phyloP scores from a whole-genome alignment of 1,139 yeast species.

The Blastobotrys niveus region DNA sequence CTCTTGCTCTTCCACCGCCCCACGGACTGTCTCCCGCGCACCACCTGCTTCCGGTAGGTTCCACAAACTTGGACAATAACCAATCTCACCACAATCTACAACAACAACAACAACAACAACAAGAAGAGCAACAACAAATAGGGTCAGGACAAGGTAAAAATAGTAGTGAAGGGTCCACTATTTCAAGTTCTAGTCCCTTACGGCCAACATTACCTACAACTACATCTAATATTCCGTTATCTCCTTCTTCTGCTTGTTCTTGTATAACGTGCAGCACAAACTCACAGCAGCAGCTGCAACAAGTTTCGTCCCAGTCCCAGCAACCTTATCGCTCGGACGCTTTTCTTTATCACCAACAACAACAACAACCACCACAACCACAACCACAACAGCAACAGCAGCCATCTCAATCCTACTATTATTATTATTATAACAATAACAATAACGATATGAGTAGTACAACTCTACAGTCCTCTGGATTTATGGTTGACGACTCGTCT shows the following conservation, averaged over 20 bases:
- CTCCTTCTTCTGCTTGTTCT: slow-evolving; percentile 18
- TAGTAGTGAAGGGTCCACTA: slow-evolving; percentile 36
- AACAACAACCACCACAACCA: background rate
- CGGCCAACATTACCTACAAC: slow-evolving; percentile 45
- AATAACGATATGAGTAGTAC: slow-evolving; percentile 1
- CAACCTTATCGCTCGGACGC: background rate
- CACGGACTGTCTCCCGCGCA: no score
- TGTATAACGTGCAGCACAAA: background rate
- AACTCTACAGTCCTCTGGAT: background rate
- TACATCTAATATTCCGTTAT: slow-evolving; percentile 35
- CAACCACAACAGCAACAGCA: slow-evolving; percentile 1
- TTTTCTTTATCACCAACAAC: background rate
- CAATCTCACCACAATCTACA: background rate
- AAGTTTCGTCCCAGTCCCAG: background rate
- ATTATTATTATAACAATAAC: background rate
- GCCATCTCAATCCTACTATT: background rate
- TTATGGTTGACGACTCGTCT: background rate
- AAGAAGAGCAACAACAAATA: slow-evolving; percentile 41
- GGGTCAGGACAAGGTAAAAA: slow-evolving; percentile 12
- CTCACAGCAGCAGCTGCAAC: background rate
- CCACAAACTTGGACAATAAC: no score
- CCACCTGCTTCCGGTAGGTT: no score
- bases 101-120: slow-evolving; percentile 19
- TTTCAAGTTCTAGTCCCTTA: slow-evolving; percentile 41
- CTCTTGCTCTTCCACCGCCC: background rate